Base-by-base conservation (phyloP, 2,329 filamentous ascomycete species). In the Paraphoma sp. region DNA sequence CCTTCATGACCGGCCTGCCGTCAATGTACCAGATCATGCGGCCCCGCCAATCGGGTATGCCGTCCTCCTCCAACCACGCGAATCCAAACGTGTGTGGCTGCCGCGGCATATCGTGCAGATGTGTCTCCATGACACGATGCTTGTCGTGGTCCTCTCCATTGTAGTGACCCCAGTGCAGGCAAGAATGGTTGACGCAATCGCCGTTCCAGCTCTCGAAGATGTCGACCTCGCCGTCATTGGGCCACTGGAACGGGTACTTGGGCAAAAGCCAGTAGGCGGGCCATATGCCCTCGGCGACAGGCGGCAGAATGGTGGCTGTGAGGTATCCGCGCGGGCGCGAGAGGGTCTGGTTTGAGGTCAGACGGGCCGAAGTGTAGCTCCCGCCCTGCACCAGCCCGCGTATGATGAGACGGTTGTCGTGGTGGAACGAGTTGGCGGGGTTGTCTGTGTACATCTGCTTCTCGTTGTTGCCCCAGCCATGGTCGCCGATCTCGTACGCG, bases 121-220 rank as follows among this genome's bases (percentile, higher is more conserved):
- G 76, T 1, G 84, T 87, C 50, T 81, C 80, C 1, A 82, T 63
- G 1, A 86, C 84, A 6, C 84, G 80, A 57, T 87, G 85, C 72
- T 87, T 87, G 56, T 83, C 73, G 51, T 78, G 78, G 63, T 87
- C 85, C 54, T 84, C 75, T 55, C 77, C 84, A 63, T 74, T 82
- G 75, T 76, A 84, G 52, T 80, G 78, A 3, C 85, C 85, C 85
- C 85, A 87, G 63, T 87, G 85, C 47, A 87, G 74, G 64, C 85
- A 87, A 0, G 79, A 79, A 52, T 84, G 81, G 65, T 87, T 87
- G 46, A 82, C 76, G 33, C 71, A 68, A 56, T 86, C 82, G 16
- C 81, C 84, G 59, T 87, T 86, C 85, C 85, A 87, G n/a, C 79
- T 82, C 72, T 87, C 85, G 41, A 84, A 82, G 45, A 87, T 84